Evolutionary conservation across 345 rosid species (phyloP).

Genomic region (Arabidopsis suecica): DNA sequence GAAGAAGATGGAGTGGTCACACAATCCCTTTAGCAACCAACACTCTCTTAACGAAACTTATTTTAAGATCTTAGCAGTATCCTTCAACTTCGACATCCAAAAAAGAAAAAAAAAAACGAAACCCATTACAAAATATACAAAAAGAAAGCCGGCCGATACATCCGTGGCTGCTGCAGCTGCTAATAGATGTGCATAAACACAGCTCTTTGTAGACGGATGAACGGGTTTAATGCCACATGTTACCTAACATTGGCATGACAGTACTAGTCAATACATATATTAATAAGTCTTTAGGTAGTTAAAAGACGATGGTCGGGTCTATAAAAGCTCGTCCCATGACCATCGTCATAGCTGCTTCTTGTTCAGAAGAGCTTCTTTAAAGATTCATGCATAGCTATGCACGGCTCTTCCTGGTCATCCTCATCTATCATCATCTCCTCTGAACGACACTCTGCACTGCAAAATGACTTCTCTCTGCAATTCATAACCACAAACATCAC

Average conservation of each 20-base stretch:
- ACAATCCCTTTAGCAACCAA: slow-evolving; percentile 29
- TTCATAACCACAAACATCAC: slow-evolving; percentile 20
- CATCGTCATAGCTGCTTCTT: slow-evolving; percentile 34
- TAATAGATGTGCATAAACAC: slow-evolving; percentile 57
- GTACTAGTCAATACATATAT: slow-evolving; percentile 41
- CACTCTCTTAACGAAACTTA: slow-evolving; percentile 13
- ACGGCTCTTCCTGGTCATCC: slow-evolving; percentile 49
- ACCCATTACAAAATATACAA: slow-evolving; percentile 37
- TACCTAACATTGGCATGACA: slow-evolving; percentile 44
- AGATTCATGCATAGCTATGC: slow-evolving; percentile 28
- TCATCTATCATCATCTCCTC: slow-evolving; percentile 70
- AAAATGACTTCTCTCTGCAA: slow-evolving; percentile 86
- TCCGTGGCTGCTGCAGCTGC: slow-evolving; percentile 62
- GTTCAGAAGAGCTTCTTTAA: slow-evolving; percentile 41
- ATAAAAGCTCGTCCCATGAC: slow-evolving; percentile 48
- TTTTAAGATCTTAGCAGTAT: slow-evolving; percentile 17
- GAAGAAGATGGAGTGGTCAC: neutral
- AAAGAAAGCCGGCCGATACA: slow-evolving; percentile 7
- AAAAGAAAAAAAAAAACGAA: neutral
- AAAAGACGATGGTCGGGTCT: slow-evolving; percentile 40
- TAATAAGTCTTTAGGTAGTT: slow-evolving; percentile 41
- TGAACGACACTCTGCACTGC: slow-evolving; percentile 70
- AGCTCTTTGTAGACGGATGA: slow-evolving; percentile 73
- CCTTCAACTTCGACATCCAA: slow-evolving; percentile 12
- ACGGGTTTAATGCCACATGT: slow-evolving; percentile 33